Evolutionary conservation across 2,329 filamentous ascomycete species (phyloP).

Genomic region (Fusarium veterinarium): DNA sequence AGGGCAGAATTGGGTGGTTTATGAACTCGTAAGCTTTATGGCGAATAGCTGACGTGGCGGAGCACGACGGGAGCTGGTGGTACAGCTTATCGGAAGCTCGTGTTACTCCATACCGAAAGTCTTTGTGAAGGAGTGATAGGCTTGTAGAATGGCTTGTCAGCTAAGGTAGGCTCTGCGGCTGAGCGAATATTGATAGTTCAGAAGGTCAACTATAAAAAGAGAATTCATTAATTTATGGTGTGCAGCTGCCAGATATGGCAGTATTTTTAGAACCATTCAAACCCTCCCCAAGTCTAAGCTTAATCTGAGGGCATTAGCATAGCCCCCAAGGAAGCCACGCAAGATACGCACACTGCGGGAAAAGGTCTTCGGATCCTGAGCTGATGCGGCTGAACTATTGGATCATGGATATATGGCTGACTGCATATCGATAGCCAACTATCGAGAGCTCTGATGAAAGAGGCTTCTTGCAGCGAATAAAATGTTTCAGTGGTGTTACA

Average conservation of each 20-base stretch:
- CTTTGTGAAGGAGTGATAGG: neutral
- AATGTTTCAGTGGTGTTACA: neutral
- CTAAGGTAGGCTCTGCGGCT: slow-evolving; percentile 1
- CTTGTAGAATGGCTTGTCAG: neutral
- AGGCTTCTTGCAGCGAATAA: neutral
- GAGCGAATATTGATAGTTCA: neutral
- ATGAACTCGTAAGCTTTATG: neutral
- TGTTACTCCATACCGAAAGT: neutral
- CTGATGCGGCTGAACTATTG: neutral
- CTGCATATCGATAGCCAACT: neutral
- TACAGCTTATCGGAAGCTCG: neutral
- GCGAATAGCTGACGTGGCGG: slow-evolving; percentile 9
- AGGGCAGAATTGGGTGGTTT: neutral
- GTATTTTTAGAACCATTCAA: neutral
- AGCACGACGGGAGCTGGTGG: neutral
- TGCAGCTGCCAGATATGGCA: rapidly evolving
- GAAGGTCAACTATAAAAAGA: neutral
- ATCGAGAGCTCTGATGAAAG: neutral
- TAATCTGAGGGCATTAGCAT: neutral
- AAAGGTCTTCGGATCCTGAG: neutral
- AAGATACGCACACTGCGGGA: neutral
- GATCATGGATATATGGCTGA: neutral
- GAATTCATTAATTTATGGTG: rapidly evolving
- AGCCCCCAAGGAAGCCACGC: neutral
- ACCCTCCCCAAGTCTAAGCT: neutral